Percentiles rank a stretch among this genome's conserved stretches.
phyloP scores from a whole-genome alignment of 2,329 filamentous ascomycete species.

The Fusarium falciforme region DNA sequence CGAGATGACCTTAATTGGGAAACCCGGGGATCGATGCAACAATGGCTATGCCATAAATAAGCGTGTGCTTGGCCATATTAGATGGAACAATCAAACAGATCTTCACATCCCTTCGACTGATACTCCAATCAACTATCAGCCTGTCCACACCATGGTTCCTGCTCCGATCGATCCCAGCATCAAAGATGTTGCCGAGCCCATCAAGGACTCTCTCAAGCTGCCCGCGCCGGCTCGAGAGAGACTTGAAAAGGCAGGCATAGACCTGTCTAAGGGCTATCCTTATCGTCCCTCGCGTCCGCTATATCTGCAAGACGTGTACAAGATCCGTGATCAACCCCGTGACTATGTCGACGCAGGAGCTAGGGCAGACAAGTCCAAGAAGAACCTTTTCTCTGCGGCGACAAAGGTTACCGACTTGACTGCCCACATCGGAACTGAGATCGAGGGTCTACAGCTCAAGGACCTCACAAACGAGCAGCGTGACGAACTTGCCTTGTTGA shows the following conservation, averaged over 20 bases:
- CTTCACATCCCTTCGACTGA: neutral
- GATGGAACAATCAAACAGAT: neutral
- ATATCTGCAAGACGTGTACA: slow-evolving; percentile 76
- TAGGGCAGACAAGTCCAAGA: slow-evolving; percentile 74
- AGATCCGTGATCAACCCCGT: slow-evolving; percentile 67
- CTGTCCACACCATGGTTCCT: slow-evolving; percentile 57
- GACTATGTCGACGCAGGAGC: slow-evolving; percentile 71
- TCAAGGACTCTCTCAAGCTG: slow-evolving; percentile 72
- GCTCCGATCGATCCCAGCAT: slow-evolving; percentile 72
- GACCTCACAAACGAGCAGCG: slow-evolving; percentile 68
- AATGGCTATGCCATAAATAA: slow-evolving; percentile 10
- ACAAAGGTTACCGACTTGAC: slow-evolving; percentile 73
- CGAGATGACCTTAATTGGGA: slow-evolving; percentile 12
- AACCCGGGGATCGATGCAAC: neutral
- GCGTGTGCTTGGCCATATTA: neutral
- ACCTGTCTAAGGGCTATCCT: slow-evolving; percentile 77
- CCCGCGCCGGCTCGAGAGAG: slow-evolving; percentile 67
- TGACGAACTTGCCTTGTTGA: slow-evolving; percentile 71
- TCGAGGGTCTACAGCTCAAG: slow-evolving; percentile 72
- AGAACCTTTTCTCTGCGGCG: slow-evolving; percentile 68
- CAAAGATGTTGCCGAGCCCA: slow-evolving; percentile 70
- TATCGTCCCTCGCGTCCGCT: slow-evolving; percentile 75
- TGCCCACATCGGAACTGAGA: slow-evolving; percentile 71
- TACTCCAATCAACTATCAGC: fast-evolving
- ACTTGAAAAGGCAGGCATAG: slow-evolving; percentile 75